phyloP scores from a whole-genome alignment of 2,329 filamentous ascomycete species.

The Nannizzia gypsea region DNA sequence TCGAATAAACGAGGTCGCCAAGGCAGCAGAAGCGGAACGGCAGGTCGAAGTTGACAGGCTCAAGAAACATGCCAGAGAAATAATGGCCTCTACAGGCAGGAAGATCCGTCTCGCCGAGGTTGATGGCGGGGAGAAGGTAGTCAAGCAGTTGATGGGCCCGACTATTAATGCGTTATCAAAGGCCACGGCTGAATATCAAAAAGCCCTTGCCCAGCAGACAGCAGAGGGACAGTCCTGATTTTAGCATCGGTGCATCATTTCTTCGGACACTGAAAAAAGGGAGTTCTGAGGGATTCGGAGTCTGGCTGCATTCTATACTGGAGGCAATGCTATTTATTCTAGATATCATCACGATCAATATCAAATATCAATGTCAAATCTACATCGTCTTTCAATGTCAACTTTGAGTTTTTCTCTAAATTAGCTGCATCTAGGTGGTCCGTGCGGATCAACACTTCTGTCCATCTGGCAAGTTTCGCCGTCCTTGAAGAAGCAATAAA shows the following conservation, averaged over 20 bases:
- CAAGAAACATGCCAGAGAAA: slow-evolving; percentile 58
- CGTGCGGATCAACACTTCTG: background rate
- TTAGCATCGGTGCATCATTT: background rate
- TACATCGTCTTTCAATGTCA: background rate
- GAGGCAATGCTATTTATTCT: background rate
- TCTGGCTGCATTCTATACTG: background rate
- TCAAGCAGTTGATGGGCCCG: slow-evolving; percentile 64
- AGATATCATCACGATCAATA: background rate
- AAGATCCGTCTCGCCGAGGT: slow-evolving; percentile 55
- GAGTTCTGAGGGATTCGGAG: background rate
- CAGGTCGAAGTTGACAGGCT: slow-evolving; percentile 53
- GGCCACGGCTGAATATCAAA: slow-evolving; percentile 60
- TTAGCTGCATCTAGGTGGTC: background rate
- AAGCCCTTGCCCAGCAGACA: slow-evolving; percentile 53
- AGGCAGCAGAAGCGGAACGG: slow-evolving; percentile 65
- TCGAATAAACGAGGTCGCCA: slow-evolving; percentile 68
- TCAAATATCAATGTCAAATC: background rate
- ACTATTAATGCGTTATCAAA: slow-evolving; percentile 58
- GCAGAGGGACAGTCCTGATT: background rate
- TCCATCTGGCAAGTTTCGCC: background rate
- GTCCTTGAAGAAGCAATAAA: background rate
- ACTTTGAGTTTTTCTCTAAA: background rate
- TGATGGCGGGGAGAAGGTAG: slow-evolving; percentile 62
- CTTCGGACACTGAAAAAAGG: background rate
- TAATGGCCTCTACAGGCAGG: slow-evolving; percentile 61